Base-by-base conservation (phyloP, 2,329 filamentous ascomycete species). In the Fusarium irregulare region DNA sequence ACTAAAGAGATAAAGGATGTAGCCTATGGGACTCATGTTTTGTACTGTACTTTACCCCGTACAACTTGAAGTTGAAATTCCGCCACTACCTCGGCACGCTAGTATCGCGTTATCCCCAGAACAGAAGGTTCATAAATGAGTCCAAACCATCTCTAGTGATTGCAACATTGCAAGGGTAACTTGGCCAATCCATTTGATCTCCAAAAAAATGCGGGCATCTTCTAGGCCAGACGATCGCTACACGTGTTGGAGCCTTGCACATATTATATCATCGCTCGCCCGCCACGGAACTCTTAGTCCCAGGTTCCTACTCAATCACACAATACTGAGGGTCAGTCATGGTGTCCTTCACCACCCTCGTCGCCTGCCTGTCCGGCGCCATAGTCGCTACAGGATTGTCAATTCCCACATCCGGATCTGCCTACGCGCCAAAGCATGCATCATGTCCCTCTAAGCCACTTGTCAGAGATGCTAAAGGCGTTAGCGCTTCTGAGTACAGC, bases 371-470 rank as follows among this genome's bases (percentile, higher is more conserved):
- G 0, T 45, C 45, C 14, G 37, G 28, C 9, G 37, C 3, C 2
- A 20, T 32, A 25, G 16, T 45, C 8, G 45, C 23, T 16, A 20
- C 28, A 25, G 45, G 34, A 18, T 50, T 45, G 6, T 45, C 20
- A 20, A 50, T 61, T 2, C 53, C 58, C 4, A 25, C 16, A 11
- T 1, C n/a, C 1, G 53, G 58, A 10, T 61, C 53, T 14, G n/a
- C 53, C 4, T 61, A 61, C 23, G 53, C 53, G 3, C 58, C 58
- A 6, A 61, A 45, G 4, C 37, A 58, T n/a, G 20, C 20, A 30
- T 37, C 30, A 50, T 61, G 58, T 2, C 58, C 58, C 21, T 45
- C 53, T 11, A 20, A n/a, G 8, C 23, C 53, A 11, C 37, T 61
- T 0, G 37, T 61, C 6, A 27, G 58, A 20, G 45, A 20, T 6